Conservation (phyloP, 352 stramenopile genomes). For the Globisporangium lucens region DNA sequence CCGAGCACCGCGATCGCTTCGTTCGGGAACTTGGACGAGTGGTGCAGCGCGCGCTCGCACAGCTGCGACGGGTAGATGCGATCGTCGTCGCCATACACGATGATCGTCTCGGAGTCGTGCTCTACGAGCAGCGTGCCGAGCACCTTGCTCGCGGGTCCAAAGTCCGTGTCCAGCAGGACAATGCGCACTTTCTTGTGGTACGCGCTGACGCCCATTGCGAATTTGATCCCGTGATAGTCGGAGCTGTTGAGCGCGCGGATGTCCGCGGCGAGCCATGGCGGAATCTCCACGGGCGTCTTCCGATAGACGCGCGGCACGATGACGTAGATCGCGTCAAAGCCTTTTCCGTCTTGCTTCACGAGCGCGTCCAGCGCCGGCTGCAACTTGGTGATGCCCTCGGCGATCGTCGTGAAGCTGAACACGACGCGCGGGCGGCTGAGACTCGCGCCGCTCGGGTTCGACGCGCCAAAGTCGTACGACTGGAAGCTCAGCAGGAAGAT, state of each 20-base stretch:
- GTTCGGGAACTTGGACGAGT: constrained; percentile 42
- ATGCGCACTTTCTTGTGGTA: constrained; percentile 35
- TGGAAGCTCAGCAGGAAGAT: constrained; percentile 40
- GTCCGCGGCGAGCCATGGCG: constrained; percentile 34
- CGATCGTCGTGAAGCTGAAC: constrained; percentile 60
- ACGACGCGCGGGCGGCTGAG: constrained; percentile 36
- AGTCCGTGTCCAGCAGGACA: constrained; percentile 47
- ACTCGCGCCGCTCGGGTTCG: constrained; percentile 17
- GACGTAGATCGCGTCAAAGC: constrained; percentile 49
- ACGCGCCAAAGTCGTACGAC: constrained; percentile 22
- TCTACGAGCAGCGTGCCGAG: constrained; percentile 47
- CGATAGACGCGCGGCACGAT: constrained; percentile 40
- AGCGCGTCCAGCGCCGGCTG: constrained; percentile 36
- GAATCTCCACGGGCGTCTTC: constrained; percentile 34
- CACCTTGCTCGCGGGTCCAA: constrained; percentile 53
- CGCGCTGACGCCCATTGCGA: constrained; percentile 29
- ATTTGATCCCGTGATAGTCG: constrained; percentile 33
- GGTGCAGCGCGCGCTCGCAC: constrained; percentile 36
- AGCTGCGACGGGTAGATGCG: constrained; percentile 38
- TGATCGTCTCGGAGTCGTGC: constrained; percentile 54
- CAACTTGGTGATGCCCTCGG: constrained; percentile 31
- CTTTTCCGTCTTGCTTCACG: constrained; percentile 32
- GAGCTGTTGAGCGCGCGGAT: constrained; percentile 15
- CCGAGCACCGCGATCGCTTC: constrained; percentile 48
- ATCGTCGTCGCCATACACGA: constrained; percentile 59